phyloP scores from a whole-genome alignment of 75 land plant genomes.

The Larix kaempferi region DNA sequence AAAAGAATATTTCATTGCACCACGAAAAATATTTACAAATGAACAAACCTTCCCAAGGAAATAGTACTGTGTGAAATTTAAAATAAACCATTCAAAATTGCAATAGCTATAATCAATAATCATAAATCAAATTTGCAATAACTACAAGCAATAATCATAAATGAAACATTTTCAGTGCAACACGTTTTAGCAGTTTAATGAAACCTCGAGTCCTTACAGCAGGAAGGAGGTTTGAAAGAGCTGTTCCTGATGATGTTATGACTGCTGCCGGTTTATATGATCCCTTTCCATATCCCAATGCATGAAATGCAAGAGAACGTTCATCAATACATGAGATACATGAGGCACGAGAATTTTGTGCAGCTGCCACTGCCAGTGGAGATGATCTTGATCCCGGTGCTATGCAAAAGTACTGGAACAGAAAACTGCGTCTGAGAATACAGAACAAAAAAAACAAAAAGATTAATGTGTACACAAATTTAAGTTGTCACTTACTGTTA shows the following conservation, averaged over 20 bases:
- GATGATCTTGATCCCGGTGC: slow-evolving; percentile 99
- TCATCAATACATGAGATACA: slow-evolving; percentile 91
- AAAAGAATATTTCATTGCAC: not conserved
- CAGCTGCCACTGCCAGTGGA: slow-evolving; percentile 89
- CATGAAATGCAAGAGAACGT: slow-evolving; percentile 93
- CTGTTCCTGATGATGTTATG: slow-evolving; percentile 97
- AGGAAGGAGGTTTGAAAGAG: slow-evolving; percentile 92
- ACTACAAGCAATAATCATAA: not conserved
- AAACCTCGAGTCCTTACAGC: slow-evolving; percentile 54
- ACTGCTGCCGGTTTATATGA: slow-evolving; percentile 82
- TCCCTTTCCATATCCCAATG: slow-evolving; percentile 93
- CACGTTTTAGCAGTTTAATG: not conserved
- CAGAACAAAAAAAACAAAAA: not conserved
- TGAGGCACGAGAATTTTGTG: slow-evolving; percentile 54
- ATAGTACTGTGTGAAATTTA: not conserved
- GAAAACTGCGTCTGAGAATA: slow-evolving; percentile 20
- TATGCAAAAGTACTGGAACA: slow-evolving; percentile 84
- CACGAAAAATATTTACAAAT: not conserved
- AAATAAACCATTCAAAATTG: not conserved
- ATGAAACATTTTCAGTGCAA: not conserved
- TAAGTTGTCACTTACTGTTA: slow-evolving; percentile 54
- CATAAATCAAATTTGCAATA: no score
- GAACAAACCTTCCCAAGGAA: not conserved
- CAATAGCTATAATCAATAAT: no score
- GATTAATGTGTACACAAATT: not conserved